These are phyloP conservation scores for Acacia crassicarpa DNA, from an alignment of 306 rosid genomes.

Conservation along the genomic window DNA sequence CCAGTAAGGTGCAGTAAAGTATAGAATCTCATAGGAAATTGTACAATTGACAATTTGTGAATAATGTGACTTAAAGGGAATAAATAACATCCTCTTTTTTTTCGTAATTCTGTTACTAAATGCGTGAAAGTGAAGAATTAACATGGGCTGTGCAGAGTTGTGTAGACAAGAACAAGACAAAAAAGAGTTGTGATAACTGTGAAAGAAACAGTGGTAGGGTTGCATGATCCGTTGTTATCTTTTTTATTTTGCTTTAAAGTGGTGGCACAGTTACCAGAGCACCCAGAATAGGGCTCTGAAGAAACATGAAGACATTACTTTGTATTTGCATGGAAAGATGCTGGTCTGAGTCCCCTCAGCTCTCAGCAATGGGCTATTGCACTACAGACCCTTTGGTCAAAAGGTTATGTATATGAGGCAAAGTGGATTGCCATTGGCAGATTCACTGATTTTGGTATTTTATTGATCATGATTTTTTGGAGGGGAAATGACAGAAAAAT, in stretches of 20 bases:
- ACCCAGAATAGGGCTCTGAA: background rate
- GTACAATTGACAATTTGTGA: background rate
- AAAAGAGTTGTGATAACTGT: background rate
- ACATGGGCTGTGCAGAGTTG: conserved; percentile 26
- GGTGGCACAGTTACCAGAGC: conserved; percentile 26
- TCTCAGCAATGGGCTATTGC: background rate
- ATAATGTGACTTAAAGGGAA: background rate
- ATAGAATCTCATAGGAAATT: background rate
- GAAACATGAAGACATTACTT: conserved; percentile 14
- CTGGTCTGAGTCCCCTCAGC: conserved; percentile 13
- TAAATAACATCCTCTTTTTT: background rate
- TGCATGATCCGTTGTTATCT: conserved; percentile 5
- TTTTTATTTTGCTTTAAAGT: conserved; percentile 22
- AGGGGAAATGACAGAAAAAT: no score
- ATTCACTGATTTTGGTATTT: conserved; percentile 19
- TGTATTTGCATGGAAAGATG: conserved; percentile 28
- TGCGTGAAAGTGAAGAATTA: background rate
- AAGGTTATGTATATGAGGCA: conserved; percentile 12
- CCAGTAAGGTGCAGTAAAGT: background rate
- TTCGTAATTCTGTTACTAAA: background rate
- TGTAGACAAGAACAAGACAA: conserved; percentile 19
- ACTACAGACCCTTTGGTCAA: conserved; percentile 34
- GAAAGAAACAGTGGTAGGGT: conserved; percentile 32
- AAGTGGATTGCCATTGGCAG: conserved; percentile 34
- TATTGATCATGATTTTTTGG: background rate